Conservation (phyloP, 805 yeast genomes). For the Wickerhamiella brachini region DNA sequence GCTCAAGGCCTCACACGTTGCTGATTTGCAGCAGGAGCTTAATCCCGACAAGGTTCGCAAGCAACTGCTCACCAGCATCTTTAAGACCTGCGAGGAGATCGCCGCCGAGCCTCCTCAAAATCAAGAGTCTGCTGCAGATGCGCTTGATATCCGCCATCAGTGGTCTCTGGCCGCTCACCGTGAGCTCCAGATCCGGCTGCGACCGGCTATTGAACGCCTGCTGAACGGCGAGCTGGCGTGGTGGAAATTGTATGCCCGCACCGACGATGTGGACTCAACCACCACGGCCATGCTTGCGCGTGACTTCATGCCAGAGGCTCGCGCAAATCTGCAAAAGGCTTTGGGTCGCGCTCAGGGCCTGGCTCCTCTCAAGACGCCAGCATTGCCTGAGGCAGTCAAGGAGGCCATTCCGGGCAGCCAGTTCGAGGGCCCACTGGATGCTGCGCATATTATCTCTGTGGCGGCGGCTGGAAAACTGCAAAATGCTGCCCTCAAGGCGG, state of each 20-base stretch:
- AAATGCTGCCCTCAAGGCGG: conserved; percentile 18
- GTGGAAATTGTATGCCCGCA: conserved; percentile 26
- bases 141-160: conserved; percentile 13
- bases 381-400: neutral
- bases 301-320: neutral
- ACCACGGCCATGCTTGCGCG: conserved; percentile 5
- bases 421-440: neutral
- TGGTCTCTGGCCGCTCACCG: conserved; percentile 28
- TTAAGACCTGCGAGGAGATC: conserved; percentile 20
- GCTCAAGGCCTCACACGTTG: conserved; percentile 17
- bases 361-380: neutral
- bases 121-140: neutral
- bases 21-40: conserved; percentile 11
- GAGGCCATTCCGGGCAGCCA: neutral
- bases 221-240: conserved; percentile 20
- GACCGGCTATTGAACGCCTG: conserved; percentile 16
- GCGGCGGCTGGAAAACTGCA: conserved; percentile 17
- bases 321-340: neutral
- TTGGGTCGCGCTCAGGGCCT: conserved; percentile 11
- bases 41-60: conserved; percentile 7
- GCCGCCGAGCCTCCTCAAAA: conserved; percentile 9
- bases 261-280: conserved; percentile 26
- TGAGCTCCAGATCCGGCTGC: conserved; percentile 25
- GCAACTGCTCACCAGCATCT: conserved; percentile 16
- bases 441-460: neutral